These are phyloP conservation scores for Plenodomus tracheiphilus DNA, from an alignment of 2,329 filamentous ascomycete species.

Conservation along the genomic window DNA sequence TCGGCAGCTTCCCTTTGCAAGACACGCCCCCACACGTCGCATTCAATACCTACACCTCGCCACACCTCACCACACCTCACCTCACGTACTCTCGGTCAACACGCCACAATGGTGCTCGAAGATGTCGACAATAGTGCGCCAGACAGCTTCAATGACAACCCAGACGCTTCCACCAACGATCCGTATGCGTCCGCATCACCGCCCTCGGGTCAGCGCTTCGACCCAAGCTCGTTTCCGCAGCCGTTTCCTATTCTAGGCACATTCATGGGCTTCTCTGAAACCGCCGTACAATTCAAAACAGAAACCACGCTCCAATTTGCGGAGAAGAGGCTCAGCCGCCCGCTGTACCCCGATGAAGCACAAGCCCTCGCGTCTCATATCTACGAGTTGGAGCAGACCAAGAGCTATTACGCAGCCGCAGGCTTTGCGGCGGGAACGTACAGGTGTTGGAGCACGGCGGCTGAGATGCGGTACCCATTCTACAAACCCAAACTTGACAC, in stretches of 20 bases:
- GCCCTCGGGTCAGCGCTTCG: constrained; percentile 31
- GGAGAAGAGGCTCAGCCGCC: constrained; percentile 41
- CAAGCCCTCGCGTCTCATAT: constrained; percentile 49
- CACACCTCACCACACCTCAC: too few relatives aligned
- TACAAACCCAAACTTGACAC: constrained; percentile 44
- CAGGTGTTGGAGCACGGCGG: constrained; percentile 40
- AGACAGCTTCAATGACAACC: constrained; percentile 36
- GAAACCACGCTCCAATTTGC: constrained; percentile 38
- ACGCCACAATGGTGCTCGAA: constrained; percentile 46
- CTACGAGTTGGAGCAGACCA: constrained; percentile 42
- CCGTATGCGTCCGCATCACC: constrained; percentile 35
- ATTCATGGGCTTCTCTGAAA: constrained; percentile 32
- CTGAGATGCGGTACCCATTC: constrained; percentile 47
- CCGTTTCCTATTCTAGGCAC: constrained; percentile 41
- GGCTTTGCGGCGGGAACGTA: constrained; percentile 38
- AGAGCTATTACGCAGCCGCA: constrained; percentile 43
- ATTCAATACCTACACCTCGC: background rate
- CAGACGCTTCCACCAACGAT: constrained; percentile 43
- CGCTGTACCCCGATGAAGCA: constrained; percentile 46
- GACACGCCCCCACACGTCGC: background rate
- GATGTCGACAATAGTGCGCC: constrained; percentile 37
- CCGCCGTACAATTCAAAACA: constrained; percentile 31
- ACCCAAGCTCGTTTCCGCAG: constrained; percentile 43
- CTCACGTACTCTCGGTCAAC: background rate
- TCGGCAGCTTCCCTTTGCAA: background rate